phyloP scores from a whole-genome alignment of 192 early-diverging fungal species.

The Podila verticillata region DNA sequence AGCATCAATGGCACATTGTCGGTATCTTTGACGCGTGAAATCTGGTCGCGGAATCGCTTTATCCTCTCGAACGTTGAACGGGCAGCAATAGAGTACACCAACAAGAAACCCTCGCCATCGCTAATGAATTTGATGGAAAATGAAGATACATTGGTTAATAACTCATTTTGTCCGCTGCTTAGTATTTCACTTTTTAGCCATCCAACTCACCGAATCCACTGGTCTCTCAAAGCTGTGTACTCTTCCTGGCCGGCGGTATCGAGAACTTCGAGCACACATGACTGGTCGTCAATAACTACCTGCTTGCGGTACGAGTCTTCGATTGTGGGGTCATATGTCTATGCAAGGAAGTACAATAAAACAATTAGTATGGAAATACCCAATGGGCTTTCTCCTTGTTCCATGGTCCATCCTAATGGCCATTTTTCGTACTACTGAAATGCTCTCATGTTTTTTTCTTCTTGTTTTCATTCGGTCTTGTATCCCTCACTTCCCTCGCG shows the following conservation, averaged over 20 bases:
- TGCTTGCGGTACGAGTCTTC: conserved; percentile 99
- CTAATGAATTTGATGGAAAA: conserved; percentile 20
- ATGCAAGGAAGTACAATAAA: conserved; percentile 55
- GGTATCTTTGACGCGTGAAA: conserved; percentile 90
- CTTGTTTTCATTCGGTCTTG: background rate
- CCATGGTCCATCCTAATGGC: background rate
- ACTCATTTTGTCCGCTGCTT: background rate
- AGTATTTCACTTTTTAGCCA: background rate
- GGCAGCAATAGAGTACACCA: conserved; percentile 92
- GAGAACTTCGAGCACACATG: conserved; percentile 96
- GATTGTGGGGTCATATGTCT: conserved; percentile 98
- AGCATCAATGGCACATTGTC: conserved; percentile 88
- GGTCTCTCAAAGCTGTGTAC: conserved; percentile 83
- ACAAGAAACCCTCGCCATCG: conserved; percentile 88
- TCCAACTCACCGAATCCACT: conserved; percentile 74
- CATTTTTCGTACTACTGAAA: background rate
- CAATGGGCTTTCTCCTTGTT: background rate
- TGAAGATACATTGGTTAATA: background rate
- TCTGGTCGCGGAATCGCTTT: conserved; percentile 87
- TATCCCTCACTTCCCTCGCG: background rate
- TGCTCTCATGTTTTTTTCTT: background rate
- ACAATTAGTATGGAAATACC: background rate
- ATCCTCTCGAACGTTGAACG: conserved; percentile 90
- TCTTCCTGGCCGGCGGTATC: conserved; percentile 95
- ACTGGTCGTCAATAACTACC: conserved; percentile 96